Evolutionary conservation across 176 grass and related monocot genomes (phyloP), one percentile per base, ranked within the genome.

Genomic region (Hordeum vulgare): DNA sequence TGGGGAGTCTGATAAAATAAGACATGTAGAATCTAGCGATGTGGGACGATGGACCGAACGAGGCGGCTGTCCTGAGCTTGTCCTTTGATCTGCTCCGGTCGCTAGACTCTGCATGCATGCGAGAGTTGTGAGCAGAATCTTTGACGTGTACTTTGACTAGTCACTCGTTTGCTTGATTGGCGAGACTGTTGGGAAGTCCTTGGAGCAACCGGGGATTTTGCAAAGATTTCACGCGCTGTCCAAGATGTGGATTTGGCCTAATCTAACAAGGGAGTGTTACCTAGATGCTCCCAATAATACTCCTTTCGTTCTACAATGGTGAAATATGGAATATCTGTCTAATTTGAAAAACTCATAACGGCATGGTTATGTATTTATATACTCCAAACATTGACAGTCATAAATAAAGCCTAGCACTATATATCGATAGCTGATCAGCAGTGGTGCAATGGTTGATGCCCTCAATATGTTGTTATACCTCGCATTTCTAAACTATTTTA

Each of bases 21-120:
- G 62, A 49, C 33, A 29, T 7, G 47, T 83, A 85, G 82, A 80
- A 88, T 82, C 73, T 54, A 85, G 49, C 54, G 3, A 72, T 60
- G 35, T 7, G 33, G 6, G 61, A 49, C 45, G 45, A 56, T 58
- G 33, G 34, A 59, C 36, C 63, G 40, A 72, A 18, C 81, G 81
- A 91, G 77, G 62, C 39, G 42, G 11, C 27, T 84, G 81, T 85
- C 77, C 62, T 44, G 25, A 72, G 56, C 83, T 42, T 86, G 64
- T 82, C 71, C 14, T 77, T 66, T 61, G 53, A 12, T 62, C 35
- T 61, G 53, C 11, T 61, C n/a, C 27, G 33, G 34, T 67, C 18
- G 51, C 53, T 9, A 9, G 56, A 21, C 3, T 59, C 5, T 8
- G 49, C 26, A 35, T 8, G 49, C 26, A 35, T 3, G 57, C 28